Percentiles rank a stretch among this genome's conserved stretches.
Conservation (phyloP, 75 land plant genomes). For the Adiantum capillusveneris region DNA sequence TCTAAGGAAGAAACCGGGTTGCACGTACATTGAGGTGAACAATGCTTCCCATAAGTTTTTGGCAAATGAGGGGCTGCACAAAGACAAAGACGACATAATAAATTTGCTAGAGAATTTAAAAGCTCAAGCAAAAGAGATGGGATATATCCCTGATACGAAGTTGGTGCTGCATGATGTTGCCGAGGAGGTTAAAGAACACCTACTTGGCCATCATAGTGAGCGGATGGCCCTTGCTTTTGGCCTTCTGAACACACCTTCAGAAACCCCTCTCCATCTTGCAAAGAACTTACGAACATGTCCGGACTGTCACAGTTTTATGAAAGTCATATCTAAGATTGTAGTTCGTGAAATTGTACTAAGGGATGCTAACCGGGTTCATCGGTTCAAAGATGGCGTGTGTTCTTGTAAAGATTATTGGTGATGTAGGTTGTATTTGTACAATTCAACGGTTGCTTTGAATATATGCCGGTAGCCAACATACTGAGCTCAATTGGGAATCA, state of each 20-base stretch:
- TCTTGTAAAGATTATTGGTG: slow-evolving; percentile 13
- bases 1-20: slow-evolving; percentile 4
- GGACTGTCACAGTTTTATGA: slow-evolving; percentile 13
- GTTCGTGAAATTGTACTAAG: slow-evolving; percentile 12
- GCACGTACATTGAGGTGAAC: slow-evolving; percentile 12
- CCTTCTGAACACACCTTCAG: slow-evolving; percentile 16
- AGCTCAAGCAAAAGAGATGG: slow-evolving; percentile 5
- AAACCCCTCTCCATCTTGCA: slow-evolving; percentile 9
- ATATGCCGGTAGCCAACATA: too few relatives aligned
- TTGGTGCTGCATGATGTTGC: slow-evolving; percentile 10
- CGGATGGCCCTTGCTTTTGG: slow-evolving; percentile 22
- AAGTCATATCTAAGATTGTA: slow-evolving; percentile 6
- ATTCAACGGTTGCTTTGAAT: too few relatives aligned
- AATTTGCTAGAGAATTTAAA: slow-evolving; percentile 9
- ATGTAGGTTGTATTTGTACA: too few relatives aligned
- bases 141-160: not conserved
- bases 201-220: slow-evolving; percentile 15
- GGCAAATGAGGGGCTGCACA: slow-evolving; percentile 4
- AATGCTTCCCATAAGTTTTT: not conserved
- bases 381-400: slow-evolving; percentile 17
- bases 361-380: slow-evolving; percentile 15
- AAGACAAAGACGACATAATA: not conserved
- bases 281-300: slow-evolving; percentile 13
- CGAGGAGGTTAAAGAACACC: not conserved
- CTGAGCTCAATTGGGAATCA: too few relatives aligned